Evolutionary conservation across 768 basidiomycete species (phyloP), one percentile per base, ranked within the genome.

Genomic region (Galerina sulciceps): DNA sequence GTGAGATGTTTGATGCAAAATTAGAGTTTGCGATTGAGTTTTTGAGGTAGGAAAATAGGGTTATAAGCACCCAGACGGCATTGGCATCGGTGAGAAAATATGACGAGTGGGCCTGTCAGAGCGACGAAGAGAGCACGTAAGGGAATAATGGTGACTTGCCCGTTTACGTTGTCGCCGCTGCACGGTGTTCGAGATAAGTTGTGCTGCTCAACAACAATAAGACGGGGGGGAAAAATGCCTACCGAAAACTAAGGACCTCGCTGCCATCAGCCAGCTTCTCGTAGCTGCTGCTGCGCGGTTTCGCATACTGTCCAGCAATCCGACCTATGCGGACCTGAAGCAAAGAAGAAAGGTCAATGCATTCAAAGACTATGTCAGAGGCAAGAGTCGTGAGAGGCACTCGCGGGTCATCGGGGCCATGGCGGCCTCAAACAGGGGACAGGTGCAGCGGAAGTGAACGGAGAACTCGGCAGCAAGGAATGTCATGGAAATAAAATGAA

Each of bases 111-210:
- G 37, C 66, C 60, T 41, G 59, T 60, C 52, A 68, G 60, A 61
- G 49, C 54, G 43, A 35, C 41, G 40, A 35, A 35, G 47, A 15
- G n/a, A 37, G 54, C 51, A 38, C 54, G 46, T 53, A 36, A 57
- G 37, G 38, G 45, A 58, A 41, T 20, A 40, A 44, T 14, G 41
- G 55, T 26, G 13, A 66, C 83, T 59, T 71, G 88, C 85, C 95
- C 94, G 66, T 99, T 99, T 44, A 99, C 89, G 67, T 96, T 99
- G 76, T 99, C 96, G 13, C 97, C 97, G 64, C 96, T 94, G 38
- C 14, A 41, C 54, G 43, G 57, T 17, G 41, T 34, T 31, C 42
- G 26, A 20, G 31, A 35, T 36, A 45, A 20, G 17, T 34, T 34
- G 23, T 31, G 43, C 15, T 41, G 10, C 18, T n/a, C 10, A 53